Percentiles rank a stretch among this genome's conserved stretches.
These are phyloP conservation scores for Trichoderma simmonsii DNA, from an alignment of 2,329 filamentous ascomycete genomes.

Conservation along the genomic window DNA sequence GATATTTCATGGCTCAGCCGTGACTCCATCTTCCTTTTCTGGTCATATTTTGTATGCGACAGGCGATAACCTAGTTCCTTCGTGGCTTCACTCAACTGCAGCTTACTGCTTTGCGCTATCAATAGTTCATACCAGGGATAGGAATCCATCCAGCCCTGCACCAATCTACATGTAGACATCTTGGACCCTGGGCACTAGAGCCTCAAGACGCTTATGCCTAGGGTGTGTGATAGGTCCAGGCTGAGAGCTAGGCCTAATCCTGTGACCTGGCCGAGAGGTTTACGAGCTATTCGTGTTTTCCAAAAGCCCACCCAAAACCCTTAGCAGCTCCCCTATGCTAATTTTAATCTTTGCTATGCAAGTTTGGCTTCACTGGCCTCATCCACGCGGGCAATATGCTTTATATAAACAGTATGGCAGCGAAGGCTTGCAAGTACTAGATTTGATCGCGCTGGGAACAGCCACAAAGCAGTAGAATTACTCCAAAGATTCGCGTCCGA, in stretches of 20 bases:
- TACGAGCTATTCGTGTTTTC: neutral
- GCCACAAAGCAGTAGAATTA: neutral
- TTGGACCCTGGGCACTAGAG: neutral
- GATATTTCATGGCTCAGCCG: neutral
- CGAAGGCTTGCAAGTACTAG: neutral
- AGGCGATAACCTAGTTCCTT: neutral
- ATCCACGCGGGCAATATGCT: neutral
- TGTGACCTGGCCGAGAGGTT: neutral
- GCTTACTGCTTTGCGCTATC: constrained; percentile 1
- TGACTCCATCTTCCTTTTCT: neutral
- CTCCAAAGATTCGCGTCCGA: neutral
- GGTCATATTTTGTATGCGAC: neutral
- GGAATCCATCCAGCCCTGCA: neutral
- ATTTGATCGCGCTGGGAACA: neutral
- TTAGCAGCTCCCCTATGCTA: neutral
- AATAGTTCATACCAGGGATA: constrained; percentile 6
- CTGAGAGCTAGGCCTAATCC: neutral
- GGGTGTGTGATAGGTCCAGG: neutral
- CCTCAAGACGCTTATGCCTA: neutral
- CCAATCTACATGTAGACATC: neutral
- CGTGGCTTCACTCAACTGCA: neutral
- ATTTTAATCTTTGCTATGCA: neutral
- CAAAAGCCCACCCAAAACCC: neutral
- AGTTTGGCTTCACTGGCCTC: neutral
- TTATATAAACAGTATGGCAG: neutral